Evolutionary conservation across 2,329 filamentous ascomycete species (phyloP), one percentile per base, ranked within the genome.

Genomic region (Nigrospora oryzae): DNA sequence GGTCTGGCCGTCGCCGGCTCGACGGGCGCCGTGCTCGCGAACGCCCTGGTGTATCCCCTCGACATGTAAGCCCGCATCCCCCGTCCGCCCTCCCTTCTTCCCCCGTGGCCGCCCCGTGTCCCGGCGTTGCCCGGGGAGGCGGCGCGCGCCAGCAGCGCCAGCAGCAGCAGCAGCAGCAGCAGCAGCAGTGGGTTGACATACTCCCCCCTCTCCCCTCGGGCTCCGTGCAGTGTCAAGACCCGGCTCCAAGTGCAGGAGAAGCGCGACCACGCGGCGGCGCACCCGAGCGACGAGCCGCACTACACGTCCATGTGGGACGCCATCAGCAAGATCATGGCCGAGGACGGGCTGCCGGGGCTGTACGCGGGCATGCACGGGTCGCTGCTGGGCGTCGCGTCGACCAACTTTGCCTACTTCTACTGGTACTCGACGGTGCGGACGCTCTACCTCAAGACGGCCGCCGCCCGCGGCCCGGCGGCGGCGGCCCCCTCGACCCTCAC

Each of bases 361-460:
- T 98, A 98, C 59, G 81, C 86, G 43, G 93, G 93, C 49, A 90
- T 98, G 63, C 76, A 81, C 48, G 90, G 91, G 42, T 82, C 90
- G 5, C 73, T 98, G 15, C 70, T 97, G 42, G 93, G 93, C 44
- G 93, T 98, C 33, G 91, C 89, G 2, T 96, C 90, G 23, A 97
- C 91, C 43, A 98, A 98, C 66, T 98, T 98, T 63, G 93, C 93
- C 57, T 98, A 98, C 69, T 98, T 98, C 64, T 98, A 98, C 71
- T 97, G 91, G 90, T 97, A 97, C 64, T 91, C 89, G 5, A 69
- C 93, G 28, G 88, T 96, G 31, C 82, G 93, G 51, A 81, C 81
- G 14, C 66, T 95, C 16, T 97, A 97, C 63, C 67, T 87, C 53
- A 77, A 77, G 53, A 69, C 78, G 36, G 35, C 35, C 10, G 17